Evolutionary conservation across 331 rosid genomes (phyloP), one percentile per base, ranked within the genome.

Genomic region (Saraca asoca): DNA sequence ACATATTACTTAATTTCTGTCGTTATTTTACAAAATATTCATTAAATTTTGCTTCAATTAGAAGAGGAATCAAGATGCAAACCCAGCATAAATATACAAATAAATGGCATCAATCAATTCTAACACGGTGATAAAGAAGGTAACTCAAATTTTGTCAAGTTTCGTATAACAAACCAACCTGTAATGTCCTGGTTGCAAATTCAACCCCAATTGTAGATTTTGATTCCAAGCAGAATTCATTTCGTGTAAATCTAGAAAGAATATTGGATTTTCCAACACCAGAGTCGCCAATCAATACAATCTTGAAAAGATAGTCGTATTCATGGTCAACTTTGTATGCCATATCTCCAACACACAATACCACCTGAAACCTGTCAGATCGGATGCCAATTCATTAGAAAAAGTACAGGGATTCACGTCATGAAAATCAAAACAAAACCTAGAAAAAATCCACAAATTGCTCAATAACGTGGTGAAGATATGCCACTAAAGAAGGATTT

Each of bases 171-270:
- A 20, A 34, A 56, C 58, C 11, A 58, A 92, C 96, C 93, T 92
- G 96, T 66, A 89, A 77, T 6, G 96, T 92, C 68, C 95, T 79
- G 9, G 98, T 92, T 5, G 98, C 98, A 62, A 92, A 92, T 78
- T 92, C 98, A 58, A 92, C 98, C 11, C 98, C 98, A 77, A 92
- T 92, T 66, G 98, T 92, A 56, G 98, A 92, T 71, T 92, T 92
- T 5, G 98, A 92, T 35, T 92, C 98, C 81, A 92, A 81, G 75
- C 91, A 89, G 31, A 92, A 89, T 72, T 92, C 96, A 29, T 92
- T 92, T 59, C 98, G 53, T 2, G 98, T 92, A 74, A 92, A 92
- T 69, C 98, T 84, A 5, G 95, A 92, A 35, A 92, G 96, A 43
- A 89, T 92, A 46, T 92, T 92, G 12, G 98, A 89, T 72, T 92